Base-by-base conservation (phyloP, 305 asterid species). In the Fraxinus albicans region DNA sequence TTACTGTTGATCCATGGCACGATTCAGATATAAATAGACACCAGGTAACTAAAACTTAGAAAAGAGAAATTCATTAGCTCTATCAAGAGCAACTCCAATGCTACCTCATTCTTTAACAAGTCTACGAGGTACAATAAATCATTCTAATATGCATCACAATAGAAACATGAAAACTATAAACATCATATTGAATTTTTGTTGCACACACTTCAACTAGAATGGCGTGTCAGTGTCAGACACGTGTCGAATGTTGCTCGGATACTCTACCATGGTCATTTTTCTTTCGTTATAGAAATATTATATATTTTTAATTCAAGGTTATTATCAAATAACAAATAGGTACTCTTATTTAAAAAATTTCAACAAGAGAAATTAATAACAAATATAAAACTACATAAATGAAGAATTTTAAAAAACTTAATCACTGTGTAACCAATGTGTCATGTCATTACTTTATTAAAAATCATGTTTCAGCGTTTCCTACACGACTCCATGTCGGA, bases 151-250 rank as follows among this genome's bases (percentile, higher is more conserved):
- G 5, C 4, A 40, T 21, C 21, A 79, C 17, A 25, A 13, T 63
- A 36, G 67, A 6, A 72, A 35, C 35, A 60, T n/a, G 27, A 31
- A 72, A 76, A 77, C 40, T 80, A 65, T 58, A 27, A 47, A 69
- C n/a, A 76, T 75, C 83, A 82, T 55, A 76, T 47, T 27, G 40
- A 81, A 81, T 65, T 72, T 27, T 5, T 60, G 31, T 21, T 55
- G 15, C 70, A 8, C 1, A 21, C 13, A 60, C 31, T 60, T 60
- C 70, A 60, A 58, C 29, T 58, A 19, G 29, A 19, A 58, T 53
- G 21, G 23, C 9, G 2, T 53, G 25, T n/a, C 63, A 8, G 3
- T 53, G 23, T 53, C 23, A 2, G 25, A 53, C 65, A n/a, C 23
- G 2, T 40, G 12, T 1, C 25, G 6, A 4, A n/a, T 7, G 0